A percentile compares a stretch with the other conserved stretches of the same genome.
These are phyloP conservation scores for Oryza meyeriana DNA, from an alignment of 176 grass and related monocot species.

Conservation along the genomic window DNA sequence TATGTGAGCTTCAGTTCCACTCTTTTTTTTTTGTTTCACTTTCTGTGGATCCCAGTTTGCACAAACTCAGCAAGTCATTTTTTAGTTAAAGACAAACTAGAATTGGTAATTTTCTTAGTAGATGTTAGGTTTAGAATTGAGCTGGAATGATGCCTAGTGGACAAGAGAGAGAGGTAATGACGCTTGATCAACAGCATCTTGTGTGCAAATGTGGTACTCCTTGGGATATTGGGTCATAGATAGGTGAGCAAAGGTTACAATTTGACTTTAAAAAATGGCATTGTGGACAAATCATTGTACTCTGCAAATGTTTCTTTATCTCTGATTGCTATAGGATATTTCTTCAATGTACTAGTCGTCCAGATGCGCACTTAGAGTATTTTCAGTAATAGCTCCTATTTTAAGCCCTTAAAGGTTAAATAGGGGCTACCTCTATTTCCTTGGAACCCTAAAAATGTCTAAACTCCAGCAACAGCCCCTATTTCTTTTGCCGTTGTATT, in stretches of 20 bases:
- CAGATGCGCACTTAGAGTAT: background rate
- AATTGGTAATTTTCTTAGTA: background rate
- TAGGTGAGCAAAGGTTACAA: background rate
- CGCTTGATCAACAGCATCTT: background rate
- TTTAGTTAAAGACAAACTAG: constrained; percentile 16
- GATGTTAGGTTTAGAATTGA: background rate
- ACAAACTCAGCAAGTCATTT: constrained; percentile 20
- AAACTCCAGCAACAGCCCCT: no score
- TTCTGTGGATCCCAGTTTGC: background rate
- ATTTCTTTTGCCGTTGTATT: no score
- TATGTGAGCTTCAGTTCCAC: constrained; percentile 1
- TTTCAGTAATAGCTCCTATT: no score
- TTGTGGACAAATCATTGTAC: background rate
- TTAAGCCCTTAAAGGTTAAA: no score
- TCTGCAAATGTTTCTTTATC: background rate
- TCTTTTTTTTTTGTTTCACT: background rate
- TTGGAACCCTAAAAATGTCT: no score
- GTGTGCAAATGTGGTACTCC: background rate
- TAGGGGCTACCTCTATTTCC: no score
- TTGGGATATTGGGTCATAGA: background rate
- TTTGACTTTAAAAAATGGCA: background rate
- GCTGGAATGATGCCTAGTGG: background rate
- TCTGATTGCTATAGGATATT: background rate
- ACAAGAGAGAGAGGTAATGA: background rate
- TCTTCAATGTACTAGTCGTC: background rate